Evolutionary conservation across 164 flowering plant genomes (phyloP), one percentile per base, ranked within the genome.

Genomic region (Aristolochia fimbriata): DNA sequence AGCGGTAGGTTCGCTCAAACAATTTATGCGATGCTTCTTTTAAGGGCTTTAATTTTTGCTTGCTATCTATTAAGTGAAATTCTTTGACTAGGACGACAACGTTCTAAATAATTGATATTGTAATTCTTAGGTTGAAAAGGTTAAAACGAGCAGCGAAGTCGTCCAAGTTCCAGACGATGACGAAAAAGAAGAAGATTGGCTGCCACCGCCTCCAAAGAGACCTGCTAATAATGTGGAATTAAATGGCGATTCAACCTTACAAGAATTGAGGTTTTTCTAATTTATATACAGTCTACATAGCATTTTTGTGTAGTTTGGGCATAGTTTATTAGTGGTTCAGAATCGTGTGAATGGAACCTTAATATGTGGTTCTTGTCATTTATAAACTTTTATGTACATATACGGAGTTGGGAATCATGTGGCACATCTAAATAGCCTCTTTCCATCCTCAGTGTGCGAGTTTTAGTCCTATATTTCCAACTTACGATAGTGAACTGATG

Each of bases 201-300:
- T 91, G 57, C 77, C 74, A n/a, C 86, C 94, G n/a, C 86, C 91
- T 0, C 96, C 96, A 0, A 77, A 79, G 68, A 62, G 60, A 62
- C 52, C 67, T 0, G 25, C 15, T 50, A 47, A 57, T 43, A 59
- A 48, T 4, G 49, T 11, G 21, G 70, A 68, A 59, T 59, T 64
- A 33, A 72, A 47, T 41, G 84, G 79, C 60, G 79, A 88, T 68
- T 73, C 92, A 0, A 75, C 84, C 15, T 66, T 88, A 53, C 80
- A 76, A 72, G 82, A 80, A 58, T 59, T 91, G 66, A 85, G 97
- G 97, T 91, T 78, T 63, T 16, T 25, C 30, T 11, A 37, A 37
- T 37, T 37, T 37, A 37, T 37, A 3, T 37, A 37, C 10, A 37
- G 43, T 37, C 1, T 37, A 3, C 43, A 37, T 37, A 6, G 43